Percentiles rank a stretch among this genome's conserved stretches.
Evolutionary conservation across 805 yeast genomes (phyloP).

Genomic region (Komagataella pastoris): DNA sequence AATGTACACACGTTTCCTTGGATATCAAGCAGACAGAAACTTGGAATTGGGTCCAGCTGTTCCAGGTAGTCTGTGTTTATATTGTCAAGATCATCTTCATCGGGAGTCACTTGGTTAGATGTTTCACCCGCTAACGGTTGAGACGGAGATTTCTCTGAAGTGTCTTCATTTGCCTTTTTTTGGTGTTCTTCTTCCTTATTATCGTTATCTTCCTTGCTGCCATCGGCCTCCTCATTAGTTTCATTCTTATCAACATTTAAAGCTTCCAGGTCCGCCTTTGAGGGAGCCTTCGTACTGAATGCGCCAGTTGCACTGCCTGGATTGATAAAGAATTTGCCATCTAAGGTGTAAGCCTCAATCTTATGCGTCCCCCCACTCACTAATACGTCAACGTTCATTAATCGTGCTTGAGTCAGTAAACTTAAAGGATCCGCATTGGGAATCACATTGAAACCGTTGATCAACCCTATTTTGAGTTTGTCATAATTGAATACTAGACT

Average conservation of each 20-base stretch:
- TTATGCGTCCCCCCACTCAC: slow-evolving; percentile 90
- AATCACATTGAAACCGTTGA: slow-evolving; percentile 72
- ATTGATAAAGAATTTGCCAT: slow-evolving; percentile 86
- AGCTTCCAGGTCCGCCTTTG: slow-evolving; percentile 32
- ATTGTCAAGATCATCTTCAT: slow-evolving; percentile 10
- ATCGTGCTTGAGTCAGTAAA: slow-evolving; percentile 69
- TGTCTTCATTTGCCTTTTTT: neutral
- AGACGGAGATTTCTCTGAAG: slow-evolving; percentile 1
- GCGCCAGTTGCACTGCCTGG: slow-evolving; percentile 98
- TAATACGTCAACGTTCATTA: slow-evolving; percentile 81
- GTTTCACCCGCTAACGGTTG: slow-evolving; percentile 1
- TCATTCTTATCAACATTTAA: slow-evolving; percentile 14
- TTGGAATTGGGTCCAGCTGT: slow-evolving; percentile 42
- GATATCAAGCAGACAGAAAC: slow-evolving; percentile 83
- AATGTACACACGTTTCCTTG: slow-evolving; percentile 67
- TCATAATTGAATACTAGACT: slow-evolving; percentile 57
- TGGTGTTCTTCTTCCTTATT: slow-evolving; percentile 3
- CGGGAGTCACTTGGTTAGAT: slow-evolving; percentile 8
- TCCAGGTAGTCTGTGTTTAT: slow-evolving; percentile 10
- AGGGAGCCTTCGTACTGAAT: slow-evolving; percentile 49
- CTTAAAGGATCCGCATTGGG: slow-evolving; percentile 85
- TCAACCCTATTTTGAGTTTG: slow-evolving; percentile 65
- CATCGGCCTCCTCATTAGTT: slow-evolving; percentile 3
- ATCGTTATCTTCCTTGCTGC: slow-evolving; percentile 2
- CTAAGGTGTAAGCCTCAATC: slow-evolving; percentile 87